Conservation (phyloP, 306 rosid species). For the Malus sylvestris region DNA sequence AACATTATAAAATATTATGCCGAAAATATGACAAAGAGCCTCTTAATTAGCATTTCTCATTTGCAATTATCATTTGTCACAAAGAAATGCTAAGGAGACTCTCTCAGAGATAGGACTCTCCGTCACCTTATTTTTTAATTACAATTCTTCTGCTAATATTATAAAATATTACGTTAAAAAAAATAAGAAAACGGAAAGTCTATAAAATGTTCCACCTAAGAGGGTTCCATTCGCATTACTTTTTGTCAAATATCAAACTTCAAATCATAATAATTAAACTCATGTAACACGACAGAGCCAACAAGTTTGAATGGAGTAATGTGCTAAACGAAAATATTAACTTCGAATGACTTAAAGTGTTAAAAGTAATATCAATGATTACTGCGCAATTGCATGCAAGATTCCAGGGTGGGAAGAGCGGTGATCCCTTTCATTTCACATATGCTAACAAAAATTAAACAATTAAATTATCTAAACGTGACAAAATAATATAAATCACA, state of each 20-base stretch:
- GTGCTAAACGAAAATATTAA: neutral
- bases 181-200: accelerated
- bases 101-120: too few species aligned
- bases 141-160: accelerated
- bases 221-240: accelerated
- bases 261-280: neutral
- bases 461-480: neutral
- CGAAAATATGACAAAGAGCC: too few species aligned
- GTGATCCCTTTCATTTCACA: neutral
- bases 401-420: neutral
- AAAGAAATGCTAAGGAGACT: too few species aligned
- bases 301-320: neutral
- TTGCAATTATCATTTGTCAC: too few species aligned
- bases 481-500: neutral
- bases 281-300: neutral
- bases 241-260: neutral
- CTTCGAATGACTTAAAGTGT: neutral
- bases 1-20: too few species aligned
- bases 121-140: too few species aligned
- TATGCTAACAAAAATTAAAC: neutral
- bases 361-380: neutral
- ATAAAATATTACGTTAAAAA: too few species aligned
- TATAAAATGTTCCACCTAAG: too few species aligned
- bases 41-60: too few species aligned
- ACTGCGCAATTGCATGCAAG: neutral